Evolutionary conservation across 129 eudicot genomes (phyloP).

Genomic region (Flaveria trinervia): DNA sequence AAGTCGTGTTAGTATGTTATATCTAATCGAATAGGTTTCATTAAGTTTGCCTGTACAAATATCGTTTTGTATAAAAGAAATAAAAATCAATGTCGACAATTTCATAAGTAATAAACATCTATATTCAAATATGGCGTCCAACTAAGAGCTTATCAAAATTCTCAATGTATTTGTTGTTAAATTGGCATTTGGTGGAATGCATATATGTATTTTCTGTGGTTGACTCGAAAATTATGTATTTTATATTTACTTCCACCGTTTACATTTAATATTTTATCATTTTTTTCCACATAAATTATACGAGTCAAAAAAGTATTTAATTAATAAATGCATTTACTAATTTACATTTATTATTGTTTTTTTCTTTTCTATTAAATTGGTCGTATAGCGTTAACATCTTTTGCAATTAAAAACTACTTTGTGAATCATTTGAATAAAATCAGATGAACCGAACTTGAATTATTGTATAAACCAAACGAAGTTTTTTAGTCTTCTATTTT

Average conservation of each 20-base stretch:
- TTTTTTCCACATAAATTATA: neutral
- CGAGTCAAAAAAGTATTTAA: slow-evolving; percentile 12
- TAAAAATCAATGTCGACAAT: neutral
- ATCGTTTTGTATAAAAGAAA: too few species aligned
- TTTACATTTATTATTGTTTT: neutral
- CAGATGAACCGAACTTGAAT: too few species aligned
- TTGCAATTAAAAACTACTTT: too few species aligned
- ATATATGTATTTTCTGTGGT: neutral
- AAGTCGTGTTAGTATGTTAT: too few species aligned
- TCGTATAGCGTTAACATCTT: neutral
- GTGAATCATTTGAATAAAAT: too few species aligned
- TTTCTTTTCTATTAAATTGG: neutral
- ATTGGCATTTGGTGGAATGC: neutral
- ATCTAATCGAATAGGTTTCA: too few species aligned
- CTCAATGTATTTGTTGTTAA: slow-evolving; percentile 6
- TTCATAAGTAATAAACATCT: neutral
- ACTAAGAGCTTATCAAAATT: neutral
- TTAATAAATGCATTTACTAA: neutral
- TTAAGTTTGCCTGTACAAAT: too few species aligned
- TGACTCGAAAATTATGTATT: neutral
- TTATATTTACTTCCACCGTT: slow-evolving; percentile 1
- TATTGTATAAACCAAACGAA: too few species aligned
- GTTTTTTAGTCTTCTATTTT: too few species aligned
- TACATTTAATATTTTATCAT: neutral
- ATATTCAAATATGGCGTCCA: neutral